Percentiles rank a stretch among this genome's conserved stretches.
Conservation (phyloP, 2,329 filamentous ascomycete species). For the Colletotrichum musicola region DNA sequence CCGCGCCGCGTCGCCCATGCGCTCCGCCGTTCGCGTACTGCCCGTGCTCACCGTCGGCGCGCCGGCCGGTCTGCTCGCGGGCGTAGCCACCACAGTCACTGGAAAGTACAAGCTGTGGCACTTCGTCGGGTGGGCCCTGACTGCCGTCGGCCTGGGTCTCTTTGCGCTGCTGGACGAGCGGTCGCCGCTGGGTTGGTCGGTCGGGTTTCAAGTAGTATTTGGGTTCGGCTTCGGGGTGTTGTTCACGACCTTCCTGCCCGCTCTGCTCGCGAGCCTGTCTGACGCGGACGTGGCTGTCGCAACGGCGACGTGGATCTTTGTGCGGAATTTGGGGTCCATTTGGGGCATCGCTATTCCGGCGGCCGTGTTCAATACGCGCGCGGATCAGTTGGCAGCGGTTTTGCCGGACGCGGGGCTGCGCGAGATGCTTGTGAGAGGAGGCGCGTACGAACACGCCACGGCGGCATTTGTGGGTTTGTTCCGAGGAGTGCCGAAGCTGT, state of each 20-base stretch:
- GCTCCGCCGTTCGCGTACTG: background rate
- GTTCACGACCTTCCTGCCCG: constrained; percentile 51
- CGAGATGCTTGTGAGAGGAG: background rate
- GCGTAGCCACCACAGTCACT: background rate
- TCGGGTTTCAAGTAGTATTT: constrained; percentile 49
- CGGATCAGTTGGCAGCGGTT: background rate
- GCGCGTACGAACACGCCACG: constrained; percentile 4
- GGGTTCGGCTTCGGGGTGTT: constrained; percentile 43
- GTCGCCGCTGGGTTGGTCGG: constrained; percentile 31
- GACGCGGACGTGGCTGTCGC: constrained; percentile 46
- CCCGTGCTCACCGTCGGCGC: background rate
- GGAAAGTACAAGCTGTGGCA: background rate
- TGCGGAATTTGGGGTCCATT: constrained; percentile 53
- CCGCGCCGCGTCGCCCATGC: background rate
- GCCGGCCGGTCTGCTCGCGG: background rate
- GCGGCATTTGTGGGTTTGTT: background rate
- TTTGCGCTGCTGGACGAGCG: background rate
- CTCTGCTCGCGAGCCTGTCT: constrained; percentile 47
- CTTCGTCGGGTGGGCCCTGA: background rate
- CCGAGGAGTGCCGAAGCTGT: background rate
- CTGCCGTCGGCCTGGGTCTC: background rate
- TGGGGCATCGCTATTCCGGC: constrained; percentile 54
- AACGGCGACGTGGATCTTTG: constrained; percentile 50
- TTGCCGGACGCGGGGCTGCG: background rate
- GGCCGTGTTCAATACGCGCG: constrained; percentile 46